Evolutionary conservation across 805 yeast species (phyloP).

Genomic region (Candida hungchunana): DNA sequence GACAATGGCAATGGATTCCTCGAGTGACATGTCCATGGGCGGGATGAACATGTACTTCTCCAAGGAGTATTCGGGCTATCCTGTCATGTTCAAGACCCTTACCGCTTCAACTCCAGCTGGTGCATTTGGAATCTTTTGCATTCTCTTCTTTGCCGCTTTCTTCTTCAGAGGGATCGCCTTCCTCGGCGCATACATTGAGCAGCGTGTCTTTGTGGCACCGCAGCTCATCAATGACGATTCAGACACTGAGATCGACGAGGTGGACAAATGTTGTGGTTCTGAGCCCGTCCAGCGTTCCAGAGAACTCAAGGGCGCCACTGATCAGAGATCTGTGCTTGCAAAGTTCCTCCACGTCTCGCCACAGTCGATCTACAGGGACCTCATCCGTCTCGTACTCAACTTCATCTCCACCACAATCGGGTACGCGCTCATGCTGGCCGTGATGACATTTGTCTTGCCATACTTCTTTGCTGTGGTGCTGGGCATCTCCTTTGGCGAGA

Average conservation of each 20-base stretch:
- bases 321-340: slow-evolving; percentile 26
- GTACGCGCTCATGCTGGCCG: slow-evolving; percentile 73
- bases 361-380: slow-evolving; percentile 43
- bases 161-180: slow-evolving; percentile 57
- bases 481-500: slow-evolving; percentile 69
- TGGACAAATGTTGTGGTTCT: slow-evolving; percentile 12
- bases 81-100: slow-evolving; percentile 57
- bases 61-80: slow-evolving; percentile 44
- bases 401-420: slow-evolving; percentile 63
- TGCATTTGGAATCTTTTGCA: slow-evolving; percentile 70
- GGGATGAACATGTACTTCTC: slow-evolving; percentile 59
- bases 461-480: slow-evolving; percentile 71
- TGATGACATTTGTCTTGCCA: slow-evolving; percentile 63
- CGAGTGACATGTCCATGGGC: slow-evolving; percentile 8
- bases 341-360: slow-evolving; percentile 33
- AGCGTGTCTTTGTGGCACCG: slow-evolving; percentile 40
- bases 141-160: slow-evolving; percentile 56
- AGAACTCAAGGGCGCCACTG: too few species aligned
- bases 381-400: slow-evolving; percentile 49
- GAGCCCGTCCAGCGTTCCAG: too few species aligned
- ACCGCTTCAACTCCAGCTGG: slow-evolving; percentile 50
- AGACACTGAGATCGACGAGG: slow-evolving; percentile 6
- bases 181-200: slow-evolving; percentile 60
- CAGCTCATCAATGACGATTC: slow-evolving; percentile 9
- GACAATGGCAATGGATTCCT: slow-evolving; percentile 15